Percentiles rank a stretch among this genome's conserved stretches.
phyloP scores from a whole-genome alignment of 495 filamentous ascomycete species.

The Penicillium egyptiacum region DNA sequence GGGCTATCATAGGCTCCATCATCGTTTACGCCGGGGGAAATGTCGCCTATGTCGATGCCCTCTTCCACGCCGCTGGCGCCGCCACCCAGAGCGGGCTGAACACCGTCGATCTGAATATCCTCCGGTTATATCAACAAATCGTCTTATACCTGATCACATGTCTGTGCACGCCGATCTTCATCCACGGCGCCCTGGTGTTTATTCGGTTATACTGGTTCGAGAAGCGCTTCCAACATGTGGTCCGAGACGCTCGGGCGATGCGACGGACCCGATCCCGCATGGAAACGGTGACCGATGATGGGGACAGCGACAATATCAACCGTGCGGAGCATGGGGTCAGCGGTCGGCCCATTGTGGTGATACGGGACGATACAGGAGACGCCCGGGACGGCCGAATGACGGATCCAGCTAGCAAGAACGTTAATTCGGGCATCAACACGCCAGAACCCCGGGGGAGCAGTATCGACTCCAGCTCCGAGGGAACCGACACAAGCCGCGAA shows the following conservation, averaged over 20 bases:
- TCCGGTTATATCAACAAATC: constrained; percentile 76
- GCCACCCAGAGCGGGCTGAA: constrained; percentile 93
- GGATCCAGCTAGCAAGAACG: constrained; percentile 19
- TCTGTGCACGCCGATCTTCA: constrained; percentile 85
- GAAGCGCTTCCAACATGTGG: constrained; percentile 83
- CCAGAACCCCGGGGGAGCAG: constrained; percentile 23
- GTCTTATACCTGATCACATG: constrained; percentile 69
- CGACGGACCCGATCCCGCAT: constrained; percentile 58
- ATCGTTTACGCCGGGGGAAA: constrained; percentile 64
- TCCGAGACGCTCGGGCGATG: constrained; percentile 54
- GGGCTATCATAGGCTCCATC: constrained; percentile 69
- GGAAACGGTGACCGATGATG: constrained; percentile 55
- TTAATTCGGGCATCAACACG: constrained; percentile 27
- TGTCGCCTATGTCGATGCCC: constrained; percentile 80
- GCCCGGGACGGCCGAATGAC: constrained; percentile 27
- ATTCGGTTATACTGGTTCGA: constrained; percentile 97
- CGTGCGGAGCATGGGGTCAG: constrained; percentile 67
- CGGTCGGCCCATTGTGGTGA: constrained; percentile 69
- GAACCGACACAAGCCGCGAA: constrained; percentile 16
- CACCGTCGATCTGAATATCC: constrained; percentile 71
- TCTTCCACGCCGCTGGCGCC: constrained; percentile 78
- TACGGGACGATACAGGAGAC: constrained; percentile 52
- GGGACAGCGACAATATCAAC: constrained; percentile 43
- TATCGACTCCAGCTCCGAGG: constrained; percentile 20
- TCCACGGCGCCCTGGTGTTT: constrained; percentile 85